Percentiles rank a stretch among this genome's conserved stretches.
phyloP scores from a whole-genome alignment of 2,329 filamentous ascomycete genomes.

The Ascochyta clinopodiicola region DNA sequence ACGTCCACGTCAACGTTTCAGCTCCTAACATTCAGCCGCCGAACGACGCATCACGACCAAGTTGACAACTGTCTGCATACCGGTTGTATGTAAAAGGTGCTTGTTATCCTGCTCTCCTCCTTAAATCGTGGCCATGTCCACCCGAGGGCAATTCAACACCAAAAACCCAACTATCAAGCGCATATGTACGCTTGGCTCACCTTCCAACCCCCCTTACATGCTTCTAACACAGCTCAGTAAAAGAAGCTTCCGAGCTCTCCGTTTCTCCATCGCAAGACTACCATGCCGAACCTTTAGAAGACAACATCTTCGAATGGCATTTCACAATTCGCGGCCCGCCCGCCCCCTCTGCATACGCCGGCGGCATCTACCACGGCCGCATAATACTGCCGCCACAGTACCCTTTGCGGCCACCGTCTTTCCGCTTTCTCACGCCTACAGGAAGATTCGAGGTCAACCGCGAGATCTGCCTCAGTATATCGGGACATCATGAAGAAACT shows the following conservation, averaged over 20 bases:
- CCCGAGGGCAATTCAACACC: conserved; percentile 64
- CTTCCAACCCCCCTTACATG: conserved; percentile 7
- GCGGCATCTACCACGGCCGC: conserved; percentile 92
- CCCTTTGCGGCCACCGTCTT: conserved; percentile 89
- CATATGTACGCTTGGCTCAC: conserved; percentile 65
- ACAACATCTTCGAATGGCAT: conserved; percentile 97
- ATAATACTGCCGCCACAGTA: conserved; percentile 90
- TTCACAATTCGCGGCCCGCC: conserved; percentile 95
- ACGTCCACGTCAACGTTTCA: conserved; percentile 28
- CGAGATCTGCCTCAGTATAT: conserved; percentile 94
- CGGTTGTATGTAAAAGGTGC: not conserved
- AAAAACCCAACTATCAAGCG: conserved; percentile 85
- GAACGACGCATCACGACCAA: not conserved
- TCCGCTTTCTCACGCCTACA: conserved; percentile 90
- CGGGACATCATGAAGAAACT: conserved; percentile 94
- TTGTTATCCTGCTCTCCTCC: not conserved
- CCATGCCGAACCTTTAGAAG: conserved; percentile 81
- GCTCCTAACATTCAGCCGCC: not conserved
- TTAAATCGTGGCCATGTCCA: conserved; percentile 43
- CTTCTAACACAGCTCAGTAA: conserved; percentile 62
- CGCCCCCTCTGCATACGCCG: conserved; percentile 74
- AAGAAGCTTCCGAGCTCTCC: conserved; percentile 88
- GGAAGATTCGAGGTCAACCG: conserved; percentile 96
- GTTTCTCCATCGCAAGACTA: conserved; percentile 83
- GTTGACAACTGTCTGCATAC: not conserved